Percentiles rank a stretch among this genome's conserved stretches.
phyloP scores from a whole-genome alignment of 2,329 filamentous ascomycete species.

The Fusarium hainanense region DNA sequence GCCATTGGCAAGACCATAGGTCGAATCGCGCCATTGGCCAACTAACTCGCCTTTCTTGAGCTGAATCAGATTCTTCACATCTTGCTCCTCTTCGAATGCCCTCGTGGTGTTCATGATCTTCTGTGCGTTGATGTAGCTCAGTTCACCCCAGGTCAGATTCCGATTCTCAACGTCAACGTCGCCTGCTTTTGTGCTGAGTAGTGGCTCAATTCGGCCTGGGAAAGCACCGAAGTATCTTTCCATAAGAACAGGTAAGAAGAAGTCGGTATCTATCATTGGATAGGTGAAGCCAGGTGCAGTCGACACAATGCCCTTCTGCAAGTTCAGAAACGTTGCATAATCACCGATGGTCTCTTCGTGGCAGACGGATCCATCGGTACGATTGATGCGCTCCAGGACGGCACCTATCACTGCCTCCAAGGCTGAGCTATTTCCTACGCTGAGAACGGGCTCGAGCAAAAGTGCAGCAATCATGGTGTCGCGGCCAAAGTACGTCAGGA shows the following conservation, averaged over 20 bases:
- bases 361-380: constrained; percentile 68
- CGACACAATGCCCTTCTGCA: constrained; percentile 63
- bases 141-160: constrained; percentile 63
- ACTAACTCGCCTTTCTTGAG: constrained; percentile 65
- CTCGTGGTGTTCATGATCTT: constrained; percentile 68
- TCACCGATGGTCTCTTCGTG: constrained; percentile 75
- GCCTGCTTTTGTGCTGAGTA: constrained; percentile 58
- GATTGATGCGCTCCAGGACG: constrained; percentile 70
- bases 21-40: constrained; percentile 73
- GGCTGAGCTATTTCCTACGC: constrained; percentile 63
- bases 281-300: constrained; percentile 67
- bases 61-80: constrained; percentile 65
- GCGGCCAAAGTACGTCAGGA: constrained; percentile 74
- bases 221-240: constrained; percentile 65
- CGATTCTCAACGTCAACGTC: constrained; percentile 61
- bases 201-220: constrained; percentile 51
- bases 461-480: constrained; percentile 72
- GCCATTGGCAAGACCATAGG: constrained; percentile 68
- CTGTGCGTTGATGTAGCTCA: constrained; percentile 64
- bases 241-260: constrained; percentile 68
- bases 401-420: constrained; percentile 71
- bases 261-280: constrained; percentile 73
- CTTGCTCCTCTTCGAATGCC: constrained; percentile 65
- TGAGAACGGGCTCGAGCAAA: constrained; percentile 68
- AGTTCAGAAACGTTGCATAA: constrained; percentile 70